phyloP scores from a whole-genome alignment of 345 rosid species.

The Crucihimalaya himalaica region DNA sequence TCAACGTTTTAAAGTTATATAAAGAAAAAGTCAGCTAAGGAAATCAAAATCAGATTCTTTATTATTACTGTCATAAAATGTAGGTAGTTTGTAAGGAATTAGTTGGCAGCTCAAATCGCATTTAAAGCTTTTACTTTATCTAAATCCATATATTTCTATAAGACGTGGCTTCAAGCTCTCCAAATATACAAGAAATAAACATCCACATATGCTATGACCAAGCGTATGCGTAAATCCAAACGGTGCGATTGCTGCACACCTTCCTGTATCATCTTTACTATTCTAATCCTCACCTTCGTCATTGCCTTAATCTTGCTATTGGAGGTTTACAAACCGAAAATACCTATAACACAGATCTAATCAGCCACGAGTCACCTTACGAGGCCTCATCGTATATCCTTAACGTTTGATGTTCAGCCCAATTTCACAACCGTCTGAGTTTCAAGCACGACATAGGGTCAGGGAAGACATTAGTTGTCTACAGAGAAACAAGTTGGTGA shows the following conservation, averaged over 20 bases:
- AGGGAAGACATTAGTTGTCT: slow-evolving; percentile 41
- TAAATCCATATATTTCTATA: not conserved
- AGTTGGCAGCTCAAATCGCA: slow-evolving; percentile 32
- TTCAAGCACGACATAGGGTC: slow-evolving; percentile 53
- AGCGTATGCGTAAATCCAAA: slow-evolving; percentile 8
- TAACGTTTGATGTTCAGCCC: slow-evolving; percentile 45
- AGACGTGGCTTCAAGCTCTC: slow-evolving; percentile 7
- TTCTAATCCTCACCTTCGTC: slow-evolving; percentile 39
- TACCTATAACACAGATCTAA: slow-evolving; percentile 37
- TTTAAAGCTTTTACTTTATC: slow-evolving; percentile 10
- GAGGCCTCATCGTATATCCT: slow-evolving; percentile 42
- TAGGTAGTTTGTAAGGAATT: slow-evolving; percentile 26
- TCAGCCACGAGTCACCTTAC: slow-evolving; percentile 40
- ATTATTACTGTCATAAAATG: not conserved
- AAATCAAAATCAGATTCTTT: slow-evolving; percentile 2
- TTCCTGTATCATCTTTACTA: slow-evolving; percentile 15
- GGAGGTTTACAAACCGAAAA: slow-evolving; percentile 51
- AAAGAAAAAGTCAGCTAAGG: slow-evolving; percentile 11
- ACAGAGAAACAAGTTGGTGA: slow-evolving; percentile 45
- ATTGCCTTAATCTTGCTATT: slow-evolving; percentile 43
- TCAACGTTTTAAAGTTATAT: not conserved
- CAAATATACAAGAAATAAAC: not conserved
- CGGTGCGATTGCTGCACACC: slow-evolving; percentile 32
- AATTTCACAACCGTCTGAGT: slow-evolving; percentile 48
- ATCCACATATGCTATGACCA: slow-evolving; percentile 13